Conservation (phyloP, 768 basidiomycete genomes). For the Russula compacta region DNA sequence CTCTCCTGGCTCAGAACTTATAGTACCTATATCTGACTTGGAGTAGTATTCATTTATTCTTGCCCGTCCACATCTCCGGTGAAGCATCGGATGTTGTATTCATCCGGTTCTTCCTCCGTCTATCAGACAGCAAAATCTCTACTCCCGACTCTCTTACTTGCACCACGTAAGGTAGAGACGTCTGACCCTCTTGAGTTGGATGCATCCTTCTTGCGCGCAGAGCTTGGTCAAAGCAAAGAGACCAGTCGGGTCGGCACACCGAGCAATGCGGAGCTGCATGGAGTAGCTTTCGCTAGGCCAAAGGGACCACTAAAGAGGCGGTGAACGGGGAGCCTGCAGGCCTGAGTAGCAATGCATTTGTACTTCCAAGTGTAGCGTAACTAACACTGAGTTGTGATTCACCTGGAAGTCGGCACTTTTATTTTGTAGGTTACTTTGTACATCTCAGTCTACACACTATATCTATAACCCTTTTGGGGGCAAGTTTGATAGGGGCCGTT, state of each 20-base stretch:
- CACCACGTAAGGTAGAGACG: constrained; percentile 68
- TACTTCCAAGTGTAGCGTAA: neutral
- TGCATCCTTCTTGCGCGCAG: constrained; percentile 48
- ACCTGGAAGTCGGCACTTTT: no score
- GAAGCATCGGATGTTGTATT: constrained; percentile 85
- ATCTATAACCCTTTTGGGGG: no score
- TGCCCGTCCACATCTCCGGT: constrained; percentile 77
- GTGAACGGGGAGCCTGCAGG: neutral
- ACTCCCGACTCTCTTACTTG: constrained; percentile 35
- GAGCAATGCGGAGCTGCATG: constrained; percentile 25
- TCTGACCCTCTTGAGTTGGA: constrained; percentile 69
- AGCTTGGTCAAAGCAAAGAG: constrained; percentile 36
- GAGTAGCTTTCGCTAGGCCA: constrained; percentile 57
- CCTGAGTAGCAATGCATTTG: neutral
- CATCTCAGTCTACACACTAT: no score
- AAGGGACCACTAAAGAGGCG: constrained; percentile 56
- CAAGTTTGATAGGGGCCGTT: no score
- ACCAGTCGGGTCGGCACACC: constrained; percentile 19
- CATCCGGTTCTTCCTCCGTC: constrained; percentile 52
- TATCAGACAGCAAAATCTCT: constrained; percentile 48
- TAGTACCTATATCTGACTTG: neutral
- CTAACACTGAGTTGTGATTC: no score
- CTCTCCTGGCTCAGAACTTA: neutral
- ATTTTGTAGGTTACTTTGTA: no score
- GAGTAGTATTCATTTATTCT: constrained; percentile 82